Conservation (phyloP, 169 alveolate genomes). For the Eimeria praecox region DNA sequence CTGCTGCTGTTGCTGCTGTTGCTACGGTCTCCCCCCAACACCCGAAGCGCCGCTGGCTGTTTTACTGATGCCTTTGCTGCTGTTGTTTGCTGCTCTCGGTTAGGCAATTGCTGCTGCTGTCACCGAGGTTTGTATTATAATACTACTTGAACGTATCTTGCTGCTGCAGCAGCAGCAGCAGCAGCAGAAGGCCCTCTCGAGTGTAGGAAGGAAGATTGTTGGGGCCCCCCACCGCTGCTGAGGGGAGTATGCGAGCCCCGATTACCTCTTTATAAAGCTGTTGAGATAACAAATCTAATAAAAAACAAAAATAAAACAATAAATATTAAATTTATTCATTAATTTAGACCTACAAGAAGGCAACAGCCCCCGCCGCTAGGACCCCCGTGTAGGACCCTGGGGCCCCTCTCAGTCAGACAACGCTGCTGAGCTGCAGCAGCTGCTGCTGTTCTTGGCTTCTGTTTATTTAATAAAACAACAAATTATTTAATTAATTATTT, state of each 20-base stretch:
- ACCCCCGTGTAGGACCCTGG: background rate
- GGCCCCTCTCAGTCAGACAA: background rate
- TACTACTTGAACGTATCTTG: background rate
- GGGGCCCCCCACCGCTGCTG: background rate
- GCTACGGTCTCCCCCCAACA: background rate
- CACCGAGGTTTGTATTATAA: background rate
- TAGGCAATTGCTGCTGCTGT: background rate
- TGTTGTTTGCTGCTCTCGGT: background rate
- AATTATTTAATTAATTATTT: too few relatives aligned
- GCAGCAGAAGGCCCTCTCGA: background rate
- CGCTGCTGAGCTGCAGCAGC: background rate
- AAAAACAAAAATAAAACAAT: background rate
- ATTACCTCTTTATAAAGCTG: background rate
- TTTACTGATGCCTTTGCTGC: background rate
- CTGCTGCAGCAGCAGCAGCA: background rate
- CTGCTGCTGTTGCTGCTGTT: background rate
- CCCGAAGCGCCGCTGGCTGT: too few relatives aligned
- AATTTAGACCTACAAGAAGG: too few relatives aligned
- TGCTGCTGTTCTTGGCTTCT: background rate
- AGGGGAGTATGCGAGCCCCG: background rate
- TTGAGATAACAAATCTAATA: background rate
- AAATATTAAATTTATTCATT: too few relatives aligned
- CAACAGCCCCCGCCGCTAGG: background rate
- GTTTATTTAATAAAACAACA: too few relatives aligned
- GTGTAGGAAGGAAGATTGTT: background rate